Base-by-base conservation (phyloP, 2,329 filamentous ascomycete genomes). In the Emericellopsis atlantica region DNA sequence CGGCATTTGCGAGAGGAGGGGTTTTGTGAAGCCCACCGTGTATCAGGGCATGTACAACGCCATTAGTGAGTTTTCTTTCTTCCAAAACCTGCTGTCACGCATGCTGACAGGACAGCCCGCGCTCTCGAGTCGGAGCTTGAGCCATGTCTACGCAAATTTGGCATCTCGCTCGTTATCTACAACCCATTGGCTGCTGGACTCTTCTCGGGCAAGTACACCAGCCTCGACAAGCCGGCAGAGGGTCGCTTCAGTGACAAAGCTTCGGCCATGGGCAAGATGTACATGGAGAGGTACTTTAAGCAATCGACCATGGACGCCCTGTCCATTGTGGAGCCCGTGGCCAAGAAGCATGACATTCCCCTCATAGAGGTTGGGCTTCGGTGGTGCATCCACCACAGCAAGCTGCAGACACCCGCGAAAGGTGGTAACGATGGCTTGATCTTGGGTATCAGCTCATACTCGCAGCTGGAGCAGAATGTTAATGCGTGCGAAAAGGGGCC, bases 131-230 rank as follows among this genome's bases (percentile, higher is more conserved):
- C 68, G 4, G 81, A 86, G 54, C 62, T 85, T 22, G 67, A 85
- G 32, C 75, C 75, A 2, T 75, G 72, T 37, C 81, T 77, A 50
- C 69, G 72, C 15, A 71, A 79, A 34, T 85, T 83, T 51, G 79
- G 78, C 2, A 66, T 86, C 16, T 77, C 81, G 40, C 66, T 86
- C 15, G 79, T 84, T 5, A 61, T 81, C 36, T 84, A 84, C 59
- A 87, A 85, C 53, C 82, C 81, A 0, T 61, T 85, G 31, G 81
- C 80, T 2, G 83, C 81, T 7, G 83, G 83, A 1, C 57, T 86
- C 7, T 78, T 87, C 54, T 74, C 70, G 4, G 81, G 81, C 32
- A 82, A 81, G 54, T 29, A 60, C 46, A 50, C 50, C 23, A 48
- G 42, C 15, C 41, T 44, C 14, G 54, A 59, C 15, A 43, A 50